Evolutionary conservation across 805 yeast species (phyloP), one percentile per base, ranked within the genome.

Genomic region (Lachancea cidri): DNA sequence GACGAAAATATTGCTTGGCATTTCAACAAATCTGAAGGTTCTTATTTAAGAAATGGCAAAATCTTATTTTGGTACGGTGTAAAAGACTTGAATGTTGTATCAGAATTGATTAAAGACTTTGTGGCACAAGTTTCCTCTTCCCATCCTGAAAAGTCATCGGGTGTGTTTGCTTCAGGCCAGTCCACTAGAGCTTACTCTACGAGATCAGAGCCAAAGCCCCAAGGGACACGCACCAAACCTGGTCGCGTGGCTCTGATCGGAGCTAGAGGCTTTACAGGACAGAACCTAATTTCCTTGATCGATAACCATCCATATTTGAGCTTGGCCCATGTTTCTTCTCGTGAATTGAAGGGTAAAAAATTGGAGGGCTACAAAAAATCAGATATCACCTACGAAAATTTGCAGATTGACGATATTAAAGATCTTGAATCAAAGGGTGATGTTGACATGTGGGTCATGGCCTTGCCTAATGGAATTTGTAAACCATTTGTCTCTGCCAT

Each of bases 371-470:
- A 93, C 73, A 81, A 80, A 58, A 93, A 91, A 67, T 72, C 76
- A 41, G 79, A 84, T 44, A 76, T 91, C 41, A 73, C 76, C 39
- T 93, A 93, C 67, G 86, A 86, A 47, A 93, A 89, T 65, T 72
- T 93, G 53, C 89, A 83, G 59, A 75, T 82, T 34, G 96, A 87
- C 57, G 98, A 93, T 54, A 83, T 93, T 50, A 79, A 79, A 57
- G 67, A 71, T 49, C 67, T 93, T 47, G 98, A 91, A 65, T 73
- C 79, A 49, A 70, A 78, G 36, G 77, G 80, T 37, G 85, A 77
- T 40, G 86, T 93, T 44, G 98, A 93, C 57, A 83, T 89, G 39
- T 93, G 99, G 98, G 95, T 94, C 19, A 93, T 94, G 98, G 98
- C 98, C 2, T 74, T 93, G 56, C 99, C 99, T 49, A 93, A 93